These are phyloP conservation scores for Starmerella khaoyaiensis DNA, from an alignment of 805 yeast genomes.

Conservation along the genomic window DNA sequence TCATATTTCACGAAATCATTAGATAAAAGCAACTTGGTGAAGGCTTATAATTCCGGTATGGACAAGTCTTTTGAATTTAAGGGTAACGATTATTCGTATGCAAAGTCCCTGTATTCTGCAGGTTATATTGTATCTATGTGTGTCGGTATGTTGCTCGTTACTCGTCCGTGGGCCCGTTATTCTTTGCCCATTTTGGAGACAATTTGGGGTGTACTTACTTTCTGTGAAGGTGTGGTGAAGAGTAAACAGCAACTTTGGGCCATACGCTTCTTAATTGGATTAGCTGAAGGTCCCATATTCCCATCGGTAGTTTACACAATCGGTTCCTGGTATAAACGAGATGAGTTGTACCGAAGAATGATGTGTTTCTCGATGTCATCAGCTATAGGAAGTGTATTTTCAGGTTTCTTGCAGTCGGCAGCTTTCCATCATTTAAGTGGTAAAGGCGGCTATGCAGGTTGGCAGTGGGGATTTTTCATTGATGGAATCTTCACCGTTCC, in stretches of 20 bases:
- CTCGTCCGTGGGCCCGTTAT: constrained; percentile 27
- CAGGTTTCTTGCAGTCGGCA: constrained; percentile 36
- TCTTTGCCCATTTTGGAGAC: constrained; percentile 29
- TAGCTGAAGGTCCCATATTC: constrained; percentile 35
- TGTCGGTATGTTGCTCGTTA: constrained; percentile 29
- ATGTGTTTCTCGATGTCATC: constrained; percentile 33
- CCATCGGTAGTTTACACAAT: constrained; percentile 33
- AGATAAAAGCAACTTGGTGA: constrained; percentile 37
- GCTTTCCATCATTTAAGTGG: constrained; percentile 33
- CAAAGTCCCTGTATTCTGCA: constrained; percentile 33
- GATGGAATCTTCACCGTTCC: constrained; percentile 41
- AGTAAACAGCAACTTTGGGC: constrained; percentile 30
- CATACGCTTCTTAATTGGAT: constrained; percentile 34
- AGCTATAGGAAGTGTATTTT: constrained; percentile 33
- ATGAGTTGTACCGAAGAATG: constrained; percentile 34
- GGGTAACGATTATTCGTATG: constrained; percentile 37
- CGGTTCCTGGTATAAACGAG: constrained; percentile 37
- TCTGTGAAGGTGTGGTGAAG: constrained; percentile 28
- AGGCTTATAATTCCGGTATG: constrained; percentile 50
- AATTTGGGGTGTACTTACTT: constrained; percentile 31
- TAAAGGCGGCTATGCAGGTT: constrained; percentile 34
- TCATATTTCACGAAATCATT: constrained; percentile 38
- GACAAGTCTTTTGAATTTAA: constrained; percentile 33
- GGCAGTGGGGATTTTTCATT: constrained; percentile 59
- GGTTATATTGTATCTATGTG: constrained; percentile 39